Conservation (phyloP, 164 flowering plant species). For the Dillenia suffruticosa region DNA sequence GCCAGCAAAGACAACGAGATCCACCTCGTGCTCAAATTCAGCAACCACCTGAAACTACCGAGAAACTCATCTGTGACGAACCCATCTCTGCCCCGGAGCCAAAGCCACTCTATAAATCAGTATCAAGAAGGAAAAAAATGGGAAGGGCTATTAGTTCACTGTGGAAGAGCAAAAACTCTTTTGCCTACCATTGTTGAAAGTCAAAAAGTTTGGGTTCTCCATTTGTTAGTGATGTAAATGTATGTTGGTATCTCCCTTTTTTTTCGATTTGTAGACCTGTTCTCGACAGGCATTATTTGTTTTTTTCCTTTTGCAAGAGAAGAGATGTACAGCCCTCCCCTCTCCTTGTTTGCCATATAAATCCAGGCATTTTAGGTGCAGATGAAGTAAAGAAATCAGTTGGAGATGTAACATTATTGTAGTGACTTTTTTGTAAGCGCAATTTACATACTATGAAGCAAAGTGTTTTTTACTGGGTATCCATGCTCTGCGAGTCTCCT, state of each 20-base stretch:
- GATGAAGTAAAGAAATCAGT: too few species aligned
- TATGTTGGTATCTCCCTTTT: slow-evolving; percentile 21
- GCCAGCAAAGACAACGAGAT: slow-evolving; percentile 82
- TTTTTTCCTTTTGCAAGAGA: slow-evolving; percentile 21
- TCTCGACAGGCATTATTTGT: slow-evolving; percentile 15
- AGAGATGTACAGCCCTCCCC: slow-evolving; percentile 24
- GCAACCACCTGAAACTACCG: slow-evolving; percentile 18
- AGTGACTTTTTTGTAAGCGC: too few species aligned
- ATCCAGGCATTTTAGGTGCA: not conserved
- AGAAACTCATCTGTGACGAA: slow-evolving; percentile 12
- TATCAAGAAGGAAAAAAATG: slow-evolving; percentile 43
- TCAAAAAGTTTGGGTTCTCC: not conserved
- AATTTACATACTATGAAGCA: too few species aligned
- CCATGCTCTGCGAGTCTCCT: too few species aligned
- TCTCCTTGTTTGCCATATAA: not conserved
- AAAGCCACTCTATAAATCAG: slow-evolving; percentile 49
- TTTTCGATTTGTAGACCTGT: slow-evolving; percentile 12
- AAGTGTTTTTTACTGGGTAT: too few species aligned
- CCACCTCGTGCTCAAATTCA: slow-evolving; percentile 30
- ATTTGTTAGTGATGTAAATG: slow-evolving; percentile 34
- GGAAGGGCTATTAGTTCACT: slow-evolving; percentile 49
- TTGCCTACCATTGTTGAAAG: slow-evolving; percentile 47
- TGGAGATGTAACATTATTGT: too few species aligned
- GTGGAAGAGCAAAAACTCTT: slow-evolving; percentile 68
- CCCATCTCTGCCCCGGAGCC: slow-evolving; percentile 22